A percentile compares a stretch with the other conserved stretches of the same genome.
phyloP scores from a whole-genome alignment of 352 stramenopile genomes.

The Pythium monospermum region DNA sequence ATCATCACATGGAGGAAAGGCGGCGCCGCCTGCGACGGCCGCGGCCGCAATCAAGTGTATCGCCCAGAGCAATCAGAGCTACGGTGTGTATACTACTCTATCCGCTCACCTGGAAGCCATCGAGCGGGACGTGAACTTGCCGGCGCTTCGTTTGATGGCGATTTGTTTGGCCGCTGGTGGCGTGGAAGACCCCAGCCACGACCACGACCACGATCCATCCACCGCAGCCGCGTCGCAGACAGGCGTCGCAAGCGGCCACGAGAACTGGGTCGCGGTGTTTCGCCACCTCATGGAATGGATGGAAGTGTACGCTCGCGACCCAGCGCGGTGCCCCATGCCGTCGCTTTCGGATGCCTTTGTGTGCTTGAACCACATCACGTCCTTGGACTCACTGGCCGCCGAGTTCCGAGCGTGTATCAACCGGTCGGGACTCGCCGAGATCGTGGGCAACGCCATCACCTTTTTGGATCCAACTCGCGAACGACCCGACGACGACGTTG shows the following conservation, averaged over 20 bases:
- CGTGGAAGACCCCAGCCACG: neutral
- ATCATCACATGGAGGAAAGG: too few relatives aligned
- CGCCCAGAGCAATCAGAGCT: constrained; percentile 14
- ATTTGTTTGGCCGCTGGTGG: constrained; percentile 25
- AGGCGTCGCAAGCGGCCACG: constrained; percentile 3
- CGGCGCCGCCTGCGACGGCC: neutral
- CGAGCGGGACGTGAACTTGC: constrained; percentile 36
- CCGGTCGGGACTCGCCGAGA: constrained; percentile 41
- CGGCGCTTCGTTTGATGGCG: constrained; percentile 41
- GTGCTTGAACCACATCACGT: constrained; percentile 38
- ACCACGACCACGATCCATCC: too few relatives aligned
- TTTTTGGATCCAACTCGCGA: constrained; percentile 27
- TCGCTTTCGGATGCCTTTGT: constrained; percentile 38
- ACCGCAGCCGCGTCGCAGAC: neutral
- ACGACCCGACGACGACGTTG: neutral
- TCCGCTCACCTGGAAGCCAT: constrained; percentile 47
- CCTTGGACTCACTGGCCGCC: constrained; percentile 16
- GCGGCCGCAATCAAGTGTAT: neutral
- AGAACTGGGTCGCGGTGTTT: constrained; percentile 40
- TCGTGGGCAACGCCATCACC: constrained; percentile 33
- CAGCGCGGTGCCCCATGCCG: constrained; percentile 20
- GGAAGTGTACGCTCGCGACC: constrained; percentile 56
- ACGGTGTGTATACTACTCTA: constrained; percentile 32
- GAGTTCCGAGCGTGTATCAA: constrained; percentile 30
- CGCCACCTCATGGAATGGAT: constrained; percentile 67